A percentile compares a stretch with the other conserved stretches of the same genome.
Evolutionary conservation across 305 asterid genomes (phyloP).

Genomic region (Fraxinus nigra): DNA sequence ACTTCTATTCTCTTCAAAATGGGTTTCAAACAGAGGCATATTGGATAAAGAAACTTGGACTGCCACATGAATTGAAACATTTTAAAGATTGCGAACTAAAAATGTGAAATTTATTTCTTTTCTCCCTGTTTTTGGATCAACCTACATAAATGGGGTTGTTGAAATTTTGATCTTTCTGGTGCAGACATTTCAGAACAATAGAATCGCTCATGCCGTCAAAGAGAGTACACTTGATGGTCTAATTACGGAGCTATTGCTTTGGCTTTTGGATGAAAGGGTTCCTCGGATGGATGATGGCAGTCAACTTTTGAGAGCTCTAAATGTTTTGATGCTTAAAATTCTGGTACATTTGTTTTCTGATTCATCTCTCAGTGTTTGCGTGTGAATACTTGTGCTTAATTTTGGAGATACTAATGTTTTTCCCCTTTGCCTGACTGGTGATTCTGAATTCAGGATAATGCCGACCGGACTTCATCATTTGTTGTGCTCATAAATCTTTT

Average conservation of each 20-base stretch:
- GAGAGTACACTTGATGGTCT: conserved; percentile 84
- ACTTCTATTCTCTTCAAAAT: too few species aligned
- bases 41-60: conserved; percentile 9
- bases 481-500: conserved; percentile 88
- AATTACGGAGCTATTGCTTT: conserved; percentile 88
- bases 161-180: conserved; percentile 20
- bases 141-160: not conserved
- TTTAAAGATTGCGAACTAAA: not conserved
- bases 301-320: conserved; percentile 94
- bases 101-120: not conserved
- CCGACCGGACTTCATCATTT: conserved; percentile 90
- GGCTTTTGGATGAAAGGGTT: conserved; percentile 99
- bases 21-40: not conserved
- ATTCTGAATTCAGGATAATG: conserved; percentile 69
- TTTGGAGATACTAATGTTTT: conserved; percentile 12
- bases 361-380: not conserved
- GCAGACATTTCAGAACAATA: conserved; percentile 94
- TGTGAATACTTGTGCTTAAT: not conserved
- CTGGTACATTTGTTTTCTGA: conserved; percentile 45
- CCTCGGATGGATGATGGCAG: conserved; percentile 99
- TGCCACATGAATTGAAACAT: not conserved
- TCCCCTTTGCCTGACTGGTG: conserved; percentile 24
- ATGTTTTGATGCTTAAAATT: conserved; percentile 95
- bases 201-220: conserved; percentile 85
- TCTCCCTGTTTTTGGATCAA: not conserved